phyloP scores from a whole-genome alignment of 2,329 filamentous ascomycete genomes.

The Fonsecaea pugnacius region DNA sequence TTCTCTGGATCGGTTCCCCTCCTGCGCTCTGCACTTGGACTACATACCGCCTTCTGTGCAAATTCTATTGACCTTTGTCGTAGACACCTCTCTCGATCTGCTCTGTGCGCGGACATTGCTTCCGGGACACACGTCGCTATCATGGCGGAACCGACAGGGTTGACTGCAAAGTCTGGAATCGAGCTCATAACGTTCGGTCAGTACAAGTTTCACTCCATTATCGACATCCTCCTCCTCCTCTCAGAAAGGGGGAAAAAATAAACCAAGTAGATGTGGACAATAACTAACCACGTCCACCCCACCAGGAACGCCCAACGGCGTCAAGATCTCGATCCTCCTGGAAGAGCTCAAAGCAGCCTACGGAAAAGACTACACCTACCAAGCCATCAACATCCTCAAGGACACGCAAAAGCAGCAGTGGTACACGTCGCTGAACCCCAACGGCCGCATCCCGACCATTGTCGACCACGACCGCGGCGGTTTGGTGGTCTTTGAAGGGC shows the following conservation, averaged over 20 bases:
- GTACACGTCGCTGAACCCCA: conserved; percentile 14
- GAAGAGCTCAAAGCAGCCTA: conserved; percentile 2
- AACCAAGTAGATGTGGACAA: too few relatives aligned
- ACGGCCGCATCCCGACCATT: conserved; percentile 15
- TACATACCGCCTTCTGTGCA: not conserved
- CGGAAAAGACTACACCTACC: not conserved
- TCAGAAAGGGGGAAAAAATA: too few relatives aligned
- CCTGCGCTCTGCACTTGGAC: not conserved
- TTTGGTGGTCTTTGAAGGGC: not conserved
- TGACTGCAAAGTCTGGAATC: not conserved
- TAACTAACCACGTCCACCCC: not conserved
- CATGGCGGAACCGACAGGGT: not conserved
- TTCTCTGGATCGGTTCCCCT: not conserved
- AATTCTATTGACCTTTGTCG: not conserved
- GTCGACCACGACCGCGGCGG: not conserved
- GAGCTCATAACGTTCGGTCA: not conserved
- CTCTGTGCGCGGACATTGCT: not conserved
- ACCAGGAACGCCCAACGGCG: not conserved
- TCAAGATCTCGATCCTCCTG: not conserved
- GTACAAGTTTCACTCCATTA: not conserved
- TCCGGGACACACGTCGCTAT: not conserved
- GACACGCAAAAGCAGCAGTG: conserved; percentile 12
- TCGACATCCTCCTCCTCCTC: too few relatives aligned
- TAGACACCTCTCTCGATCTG: not conserved
- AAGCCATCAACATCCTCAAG: conserved; percentile 12